Evolutionary conservation across 805 yeast species (phyloP), one percentile per base, ranked within the genome.

Genomic region (Barnettozyma wickerhamii): DNA sequence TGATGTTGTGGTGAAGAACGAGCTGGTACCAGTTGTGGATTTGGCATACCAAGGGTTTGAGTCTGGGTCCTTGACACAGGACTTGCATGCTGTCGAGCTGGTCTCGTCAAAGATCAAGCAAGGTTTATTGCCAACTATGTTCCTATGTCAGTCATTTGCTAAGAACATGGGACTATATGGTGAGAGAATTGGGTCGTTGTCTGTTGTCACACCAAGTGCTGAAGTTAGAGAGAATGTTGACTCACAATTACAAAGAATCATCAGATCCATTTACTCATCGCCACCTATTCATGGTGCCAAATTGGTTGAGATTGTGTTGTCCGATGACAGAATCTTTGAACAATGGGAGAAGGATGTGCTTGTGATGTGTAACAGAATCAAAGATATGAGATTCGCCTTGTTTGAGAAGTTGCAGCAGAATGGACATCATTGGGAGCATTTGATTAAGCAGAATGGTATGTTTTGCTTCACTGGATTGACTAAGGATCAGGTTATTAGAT

Each of bases 21-120:
- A 73, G 33, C 75, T 86, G 55, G 74, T 84, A 62, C 95, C 95
- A 30, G 71, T 91, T 59, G 77, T 90, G 47, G 98, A 90, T 68
- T 80, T 84, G 80, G 97, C 97, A 2, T 90, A 90, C 70, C 97
- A 90, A 66, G 98, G 97, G 19, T 86, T 91, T 56, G 88, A 95
- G 35, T 78, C 95, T 4, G 97, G 97, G 42, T 75, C 80, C 53
- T 75, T 88, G 48, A 78, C 75, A 59, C 69, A 78, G 56, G 98
- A 90, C 62, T 81, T 81, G 20, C 75, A 68, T 55, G 63, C 79
- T 5, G 57, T 77, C 29, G 65, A 77, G 37, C 58, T 69, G 59
- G 66, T 74, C 45, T 62, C 67, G 17, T 59, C 64, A 37, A 65
- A 65, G 35, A 49, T 71, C 30, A 62, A 61, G 6, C 33, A 60